Conservation (phyloP, 352 stramenopile species). For the Pythium phragmiticola region DNA sequence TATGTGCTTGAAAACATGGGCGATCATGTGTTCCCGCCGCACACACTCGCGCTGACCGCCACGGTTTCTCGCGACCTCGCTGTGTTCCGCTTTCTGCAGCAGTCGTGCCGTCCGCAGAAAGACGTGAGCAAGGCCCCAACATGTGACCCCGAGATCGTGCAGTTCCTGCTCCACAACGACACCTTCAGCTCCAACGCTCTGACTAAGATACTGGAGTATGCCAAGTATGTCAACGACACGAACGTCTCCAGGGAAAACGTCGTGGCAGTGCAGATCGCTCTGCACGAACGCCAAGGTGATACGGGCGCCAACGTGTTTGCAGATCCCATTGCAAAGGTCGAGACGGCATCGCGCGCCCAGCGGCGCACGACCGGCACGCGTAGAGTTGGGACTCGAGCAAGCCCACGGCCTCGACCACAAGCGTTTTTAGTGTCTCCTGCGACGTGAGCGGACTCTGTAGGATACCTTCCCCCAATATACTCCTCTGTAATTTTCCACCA, state of each 20-base stretch:
- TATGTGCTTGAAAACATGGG: constrained; percentile 3
- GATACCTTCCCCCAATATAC: too few relatives aligned
- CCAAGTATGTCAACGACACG: background rate
- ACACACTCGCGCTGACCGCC: constrained; percentile 16
- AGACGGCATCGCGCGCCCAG: background rate
- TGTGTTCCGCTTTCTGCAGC: constrained; percentile 18
- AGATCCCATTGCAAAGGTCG: background rate
- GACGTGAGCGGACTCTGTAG: too few relatives aligned
- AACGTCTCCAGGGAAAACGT: background rate
- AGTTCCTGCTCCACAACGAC: constrained; percentile 10
- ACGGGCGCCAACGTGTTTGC: too few relatives aligned
- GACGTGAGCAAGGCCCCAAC: constrained; percentile 1
- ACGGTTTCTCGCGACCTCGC: constrained; percentile 16
- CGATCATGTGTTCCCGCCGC: constrained; percentile 2
- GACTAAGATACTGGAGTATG: background rate
- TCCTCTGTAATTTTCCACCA: too few relatives aligned
- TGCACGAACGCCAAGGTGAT: too few relatives aligned
- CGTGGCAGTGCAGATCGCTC: background rate
- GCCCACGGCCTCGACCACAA: background rate
- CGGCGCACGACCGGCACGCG: background rate
- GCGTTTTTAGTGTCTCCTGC: background rate
- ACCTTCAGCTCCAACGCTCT: background rate
- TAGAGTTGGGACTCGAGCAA: background rate
- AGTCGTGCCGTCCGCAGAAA: background rate
- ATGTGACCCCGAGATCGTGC: background rate